These are phyloP conservation scores for Lachancea cidri DNA, from an alignment of 805 yeast genomes.

Conservation along the genomic window DNA sequence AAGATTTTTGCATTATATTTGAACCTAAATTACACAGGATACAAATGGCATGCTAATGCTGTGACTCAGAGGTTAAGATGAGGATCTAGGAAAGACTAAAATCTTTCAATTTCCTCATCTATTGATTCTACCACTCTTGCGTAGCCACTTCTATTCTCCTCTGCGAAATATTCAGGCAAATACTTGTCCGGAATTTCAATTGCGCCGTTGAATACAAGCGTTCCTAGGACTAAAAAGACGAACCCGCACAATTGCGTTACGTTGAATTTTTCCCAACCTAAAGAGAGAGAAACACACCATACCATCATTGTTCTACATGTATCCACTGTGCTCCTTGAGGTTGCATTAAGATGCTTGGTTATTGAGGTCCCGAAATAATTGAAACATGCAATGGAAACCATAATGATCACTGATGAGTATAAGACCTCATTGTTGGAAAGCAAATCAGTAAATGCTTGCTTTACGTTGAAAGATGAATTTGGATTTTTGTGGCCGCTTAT, in stretches of 20 bases:
- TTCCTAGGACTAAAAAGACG: slow-evolving; percentile 58
- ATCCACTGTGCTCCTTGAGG: slow-evolving; percentile 74
- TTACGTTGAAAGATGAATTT: slow-evolving; percentile 48
- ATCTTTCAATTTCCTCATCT: slow-evolving; percentile 41
- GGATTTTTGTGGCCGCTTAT: slow-evolving; percentile 15
- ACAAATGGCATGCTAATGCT: no score
- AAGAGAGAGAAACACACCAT: slow-evolving; percentile 61
- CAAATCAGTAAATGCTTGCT: slow-evolving; percentile 46
- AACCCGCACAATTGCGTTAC: slow-evolving; percentile 64
- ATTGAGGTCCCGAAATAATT: slow-evolving; percentile 69
- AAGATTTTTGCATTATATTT: no score
- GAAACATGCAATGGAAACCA: slow-evolving; percentile 68
- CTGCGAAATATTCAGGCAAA: slow-evolving; percentile 44
- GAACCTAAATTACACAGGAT: no score
- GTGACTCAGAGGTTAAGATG: no score
- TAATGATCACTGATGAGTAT: slow-evolving; percentile 52
- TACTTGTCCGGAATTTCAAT: slow-evolving; percentile 44
- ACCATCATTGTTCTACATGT: slow-evolving; percentile 70
- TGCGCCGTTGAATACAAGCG: slow-evolving; percentile 68
- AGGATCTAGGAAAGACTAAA: no score
- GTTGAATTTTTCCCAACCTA: slow-evolving; percentile 74
- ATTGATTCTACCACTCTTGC: slow-evolving; percentile 32
- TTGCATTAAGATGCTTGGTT: slow-evolving; percentile 63
- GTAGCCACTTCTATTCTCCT: slow-evolving; percentile 23
- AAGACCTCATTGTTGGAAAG: slow-evolving; percentile 41